A percentile compares a stretch with the other conserved stretches of the same genome.
phyloP scores from a whole-genome alignment of 1,284 basidiomycete species.

The Phenoliferia sp. region DNA sequence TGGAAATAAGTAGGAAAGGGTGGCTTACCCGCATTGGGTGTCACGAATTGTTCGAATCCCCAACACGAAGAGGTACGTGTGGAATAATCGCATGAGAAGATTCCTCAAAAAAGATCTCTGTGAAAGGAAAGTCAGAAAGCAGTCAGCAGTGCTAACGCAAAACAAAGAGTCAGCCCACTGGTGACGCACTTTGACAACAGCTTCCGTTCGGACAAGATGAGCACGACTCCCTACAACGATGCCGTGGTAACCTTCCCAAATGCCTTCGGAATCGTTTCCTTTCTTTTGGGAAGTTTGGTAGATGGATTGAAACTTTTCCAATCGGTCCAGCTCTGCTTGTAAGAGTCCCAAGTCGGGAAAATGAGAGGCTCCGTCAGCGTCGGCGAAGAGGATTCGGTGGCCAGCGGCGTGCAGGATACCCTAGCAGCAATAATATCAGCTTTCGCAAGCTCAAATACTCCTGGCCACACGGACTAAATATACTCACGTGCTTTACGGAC shows the following conservation, averaged over 20 bases:
- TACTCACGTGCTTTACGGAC: constrained; percentile 70
- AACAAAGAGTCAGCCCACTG: neutral
- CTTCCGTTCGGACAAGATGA: constrained; percentile 83
- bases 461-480: neutral
- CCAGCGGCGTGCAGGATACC: constrained; percentile 76
- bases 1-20: neutral
- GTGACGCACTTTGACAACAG: constrained; percentile 77
- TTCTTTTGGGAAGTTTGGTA: neutral
- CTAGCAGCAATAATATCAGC: constrained; percentile 22
- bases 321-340: constrained; percentile 64
- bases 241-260: constrained; percentile 59
- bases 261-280: constrained; percentile 41
- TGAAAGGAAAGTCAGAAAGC: neutral
- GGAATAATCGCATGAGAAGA: constrained; percentile 85
- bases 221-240: constrained; percentile 74
- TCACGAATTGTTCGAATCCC: constrained; percentile 78
- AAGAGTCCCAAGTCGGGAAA: constrained; percentile 74
- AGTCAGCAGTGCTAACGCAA: neutral
- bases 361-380: constrained; percentile 85
- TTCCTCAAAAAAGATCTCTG: constrained; percentile 83
- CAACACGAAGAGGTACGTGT: constrained; percentile 72
- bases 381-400: constrained; percentile 76
- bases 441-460: neutral
- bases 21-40: constrained; percentile 79
- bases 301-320: constrained; percentile 36